A percentile compares a stretch with the other conserved stretches of the same genome.
phyloP scores from a whole-genome alignment of 2,329 filamentous ascomycete species.

The Microdochium bolleyi region DNA sequence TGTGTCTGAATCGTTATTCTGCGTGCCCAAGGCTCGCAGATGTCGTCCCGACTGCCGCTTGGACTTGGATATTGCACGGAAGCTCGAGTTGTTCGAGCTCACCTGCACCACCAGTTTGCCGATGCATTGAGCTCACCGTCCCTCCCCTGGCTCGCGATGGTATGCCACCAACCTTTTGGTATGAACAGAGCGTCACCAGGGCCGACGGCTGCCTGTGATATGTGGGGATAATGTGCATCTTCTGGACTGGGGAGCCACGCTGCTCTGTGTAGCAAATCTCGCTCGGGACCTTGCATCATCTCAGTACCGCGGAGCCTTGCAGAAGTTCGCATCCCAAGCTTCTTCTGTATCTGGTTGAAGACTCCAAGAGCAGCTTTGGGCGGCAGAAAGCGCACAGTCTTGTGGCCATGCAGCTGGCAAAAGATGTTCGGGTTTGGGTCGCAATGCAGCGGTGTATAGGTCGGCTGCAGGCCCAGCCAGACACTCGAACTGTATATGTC shows the following conservation, averaged over 20 bases:
- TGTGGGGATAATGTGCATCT: conserved; percentile 19
- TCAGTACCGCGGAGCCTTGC: conserved; percentile 64
- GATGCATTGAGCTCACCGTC: conserved; percentile 27
- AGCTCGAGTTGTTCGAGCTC: conserved; percentile 11
- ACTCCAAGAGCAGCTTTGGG: conserved; percentile 56
- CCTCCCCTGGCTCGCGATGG: conserved; percentile 55
- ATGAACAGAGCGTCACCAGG: conserved; percentile 71
- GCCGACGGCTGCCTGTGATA: conserved; percentile 44
- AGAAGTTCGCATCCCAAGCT: conserved; percentile 28
- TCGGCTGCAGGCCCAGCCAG: conserved; percentile 82
- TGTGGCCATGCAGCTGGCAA: conserved; percentile 68
- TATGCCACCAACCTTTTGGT: conserved; percentile 83
- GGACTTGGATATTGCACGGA: no score
- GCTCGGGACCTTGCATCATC: conserved; percentile 84
- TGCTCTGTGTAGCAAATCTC: conserved; percentile 53
- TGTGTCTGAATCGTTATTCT: no score
- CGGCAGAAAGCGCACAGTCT: conserved; percentile 63
- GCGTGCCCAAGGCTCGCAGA: no score
- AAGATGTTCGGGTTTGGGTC: conserved; percentile 95
- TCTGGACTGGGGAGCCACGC: conserved; percentile 52
- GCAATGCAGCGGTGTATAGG: conserved; percentile 82
- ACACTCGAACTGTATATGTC: conserved; percentile 83
- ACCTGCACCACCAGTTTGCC: conserved; percentile 78
- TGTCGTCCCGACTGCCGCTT: no score
- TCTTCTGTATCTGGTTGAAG: conserved; percentile 45